Conservation (phyloP, 2,329 filamentous ascomycete species). For the Trichophyton benhamiae region DNA sequence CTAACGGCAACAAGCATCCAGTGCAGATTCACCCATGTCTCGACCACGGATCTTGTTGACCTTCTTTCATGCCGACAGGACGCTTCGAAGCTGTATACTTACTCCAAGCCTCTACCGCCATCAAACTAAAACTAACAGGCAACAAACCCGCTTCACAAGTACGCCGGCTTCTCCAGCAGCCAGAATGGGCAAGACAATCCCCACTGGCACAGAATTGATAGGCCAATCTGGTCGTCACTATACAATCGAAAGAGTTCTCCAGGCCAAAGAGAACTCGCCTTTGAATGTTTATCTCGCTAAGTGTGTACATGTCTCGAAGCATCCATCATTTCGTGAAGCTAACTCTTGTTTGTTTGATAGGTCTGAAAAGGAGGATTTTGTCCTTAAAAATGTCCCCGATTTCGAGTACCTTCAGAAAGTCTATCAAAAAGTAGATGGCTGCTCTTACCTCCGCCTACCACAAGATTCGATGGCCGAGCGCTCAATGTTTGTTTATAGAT, state of each 20-base stretch:
- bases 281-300: background rate
- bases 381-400: constrained; percentile 15
- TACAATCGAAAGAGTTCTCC: background rate
- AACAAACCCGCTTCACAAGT: background rate
- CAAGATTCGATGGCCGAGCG: constrained; percentile 31
- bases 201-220: background rate
- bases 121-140: background rate
- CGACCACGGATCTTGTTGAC: background rate
- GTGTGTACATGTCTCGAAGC: background rate
- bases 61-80: background rate
- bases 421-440: constrained; percentile 9
- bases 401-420: constrained; percentile 11
- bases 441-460: constrained; percentile 27
- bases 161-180: background rate
- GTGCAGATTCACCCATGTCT: background rate
- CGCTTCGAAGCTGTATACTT: background rate
- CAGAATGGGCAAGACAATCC: background rate
- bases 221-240: background rate
- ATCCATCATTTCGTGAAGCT: background rate
- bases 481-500: constrained; percentile 34
- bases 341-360: background rate
- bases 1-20: background rate
- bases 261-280: background rate
- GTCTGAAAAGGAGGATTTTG: background rate
- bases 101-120: background rate